These are phyloP conservation scores for Aquilaria malaccensis DNA, from an alignment of 345 rosid genomes.

Conservation along the genomic window DNA sequence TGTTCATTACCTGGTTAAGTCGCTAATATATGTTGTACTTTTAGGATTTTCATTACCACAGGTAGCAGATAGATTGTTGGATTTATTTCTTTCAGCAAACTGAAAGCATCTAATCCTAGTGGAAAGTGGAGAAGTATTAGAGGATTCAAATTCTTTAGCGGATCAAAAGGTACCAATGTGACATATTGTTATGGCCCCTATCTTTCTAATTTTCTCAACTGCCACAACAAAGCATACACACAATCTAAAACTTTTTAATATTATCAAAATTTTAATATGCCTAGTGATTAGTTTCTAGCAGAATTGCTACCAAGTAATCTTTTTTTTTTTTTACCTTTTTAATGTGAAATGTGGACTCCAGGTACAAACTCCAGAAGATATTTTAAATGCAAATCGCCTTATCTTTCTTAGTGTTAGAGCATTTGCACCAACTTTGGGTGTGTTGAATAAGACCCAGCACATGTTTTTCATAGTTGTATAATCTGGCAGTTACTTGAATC, in stretches of 20 bases:
- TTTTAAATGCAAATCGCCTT: conserved; percentile 57
- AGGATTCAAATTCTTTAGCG: conserved; percentile 73
- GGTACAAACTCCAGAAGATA: conserved; percentile 73
- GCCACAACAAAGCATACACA: not conserved
- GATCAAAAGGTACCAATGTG: conserved; percentile 55
- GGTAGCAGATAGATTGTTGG: no score
- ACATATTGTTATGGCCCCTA: not conserved
- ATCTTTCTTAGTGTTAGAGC: conserved; percentile 88
- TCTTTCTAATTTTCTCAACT: not conserved
- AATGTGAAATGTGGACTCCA: conserved; percentile 11
- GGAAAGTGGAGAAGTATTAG: conserved; percentile 53
- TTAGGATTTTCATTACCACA: no score
- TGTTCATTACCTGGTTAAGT: no score
- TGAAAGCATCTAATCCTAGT: conserved; percentile 46
- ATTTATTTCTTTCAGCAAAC: no score
- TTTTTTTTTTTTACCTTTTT: not conserved
- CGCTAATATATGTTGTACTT: no score
- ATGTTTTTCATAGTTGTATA: not conserved
- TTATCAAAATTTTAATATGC: no score
- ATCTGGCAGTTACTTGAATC: no score
- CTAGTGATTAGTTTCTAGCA: not conserved
- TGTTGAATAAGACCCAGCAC: conserved; percentile 68
- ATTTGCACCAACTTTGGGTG: conserved; percentile 80
- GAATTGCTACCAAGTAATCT: no score
- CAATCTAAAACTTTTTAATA: not conserved